Base-by-base conservation (phyloP, 345 rosid species). In the Fremontodendron californicum region DNA sequence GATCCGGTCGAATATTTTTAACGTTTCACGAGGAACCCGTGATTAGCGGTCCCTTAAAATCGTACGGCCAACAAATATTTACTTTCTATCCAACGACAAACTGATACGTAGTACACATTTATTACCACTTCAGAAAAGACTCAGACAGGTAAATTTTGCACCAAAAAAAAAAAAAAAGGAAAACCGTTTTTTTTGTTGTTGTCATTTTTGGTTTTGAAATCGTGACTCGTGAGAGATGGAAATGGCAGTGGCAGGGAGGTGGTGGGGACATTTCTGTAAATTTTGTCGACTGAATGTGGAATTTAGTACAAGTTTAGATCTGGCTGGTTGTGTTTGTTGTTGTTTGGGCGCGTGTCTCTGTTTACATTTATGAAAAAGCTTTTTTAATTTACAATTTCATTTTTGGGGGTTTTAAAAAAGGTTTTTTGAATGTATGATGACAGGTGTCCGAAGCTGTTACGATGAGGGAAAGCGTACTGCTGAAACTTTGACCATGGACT, bases 401-500 rank as follows among this genome's bases (percentile, higher is more conserved):
- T 8, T 55, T 57, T 60, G 37, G 19, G n/a, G n/a, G n/a, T n/a
- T 49, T 16, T 18, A 16, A 49, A 13, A 13, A 13, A 16, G 13
- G 13, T 18, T 15, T 13, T 21, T 67, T 23, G 29, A 65, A 51
- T 12, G 15, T 12, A n/a, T 55, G 35, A 37, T 77, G 84, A 88
- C 93, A 95, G 98, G 99, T 88, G 99, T 96, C 82, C 82, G 99
- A 63, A 95, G 99, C 79, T 96, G 99, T 78, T 96, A 96, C 87
- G 99, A 96, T 27, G 99, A 96, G 80, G 98, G 99, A 37, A 96
- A 96, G 87, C 90, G 99, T 15, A 93, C 97, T 3, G 99, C 98
- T 0, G 99, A 96, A 84, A 96, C 99, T 27, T 87, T 96, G 90
- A 84, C 97, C 65, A 93, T 96, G 99, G 99, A 96, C 79, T 96